A percentile compares a stretch with the other conserved stretches of the same genome.
phyloP scores from a whole-genome alignment of 768 basidiomycete species.

The Panellus pusillus region DNA sequence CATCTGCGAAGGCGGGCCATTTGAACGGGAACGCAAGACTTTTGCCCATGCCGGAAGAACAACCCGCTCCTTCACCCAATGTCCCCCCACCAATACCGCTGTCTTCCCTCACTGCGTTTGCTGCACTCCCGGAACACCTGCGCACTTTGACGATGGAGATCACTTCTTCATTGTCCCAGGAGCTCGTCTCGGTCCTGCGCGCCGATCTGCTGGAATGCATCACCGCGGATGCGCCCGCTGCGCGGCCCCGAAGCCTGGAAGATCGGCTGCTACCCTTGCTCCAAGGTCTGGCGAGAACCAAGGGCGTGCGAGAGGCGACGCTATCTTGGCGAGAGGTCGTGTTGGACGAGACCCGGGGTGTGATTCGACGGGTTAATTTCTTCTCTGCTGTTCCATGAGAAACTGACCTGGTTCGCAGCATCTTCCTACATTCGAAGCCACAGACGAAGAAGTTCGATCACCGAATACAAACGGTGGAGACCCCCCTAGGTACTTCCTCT shows the following conservation, averaged over 20 bases:
- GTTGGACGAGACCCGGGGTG: constrained; percentile 55
- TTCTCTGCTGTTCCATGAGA: not conserved
- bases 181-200: constrained; percentile 71
- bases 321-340: constrained; percentile 71
- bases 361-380: constrained; percentile 58
- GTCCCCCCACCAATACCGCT: constrained; percentile 46
- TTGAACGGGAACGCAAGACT: constrained; percentile 23
- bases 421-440: constrained; percentile 53
- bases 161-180: constrained; percentile 70
- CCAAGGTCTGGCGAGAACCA: constrained; percentile 73
- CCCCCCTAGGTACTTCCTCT: constrained; percentile 6
- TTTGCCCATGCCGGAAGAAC: constrained; percentile 40
- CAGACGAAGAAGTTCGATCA: constrained; percentile 44
- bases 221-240: constrained; percentile 21
- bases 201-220: constrained; percentile 64
- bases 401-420: constrained; percentile 17
- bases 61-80: constrained; percentile 15
- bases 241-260: constrained; percentile 45
- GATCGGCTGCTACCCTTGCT: constrained; percentile 73
- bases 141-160: constrained; percentile 74
- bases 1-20: not conserved
- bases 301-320: constrained; percentile 66
- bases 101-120: constrained; percentile 69
- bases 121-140: constrained; percentile 73
- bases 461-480: constrained; percentile 12